A percentile compares a stretch with the other conserved stretches of the same genome.
Conservation (phyloP, 1,284 basidiomycete species). For the Kwoniella shivajii region DNA sequence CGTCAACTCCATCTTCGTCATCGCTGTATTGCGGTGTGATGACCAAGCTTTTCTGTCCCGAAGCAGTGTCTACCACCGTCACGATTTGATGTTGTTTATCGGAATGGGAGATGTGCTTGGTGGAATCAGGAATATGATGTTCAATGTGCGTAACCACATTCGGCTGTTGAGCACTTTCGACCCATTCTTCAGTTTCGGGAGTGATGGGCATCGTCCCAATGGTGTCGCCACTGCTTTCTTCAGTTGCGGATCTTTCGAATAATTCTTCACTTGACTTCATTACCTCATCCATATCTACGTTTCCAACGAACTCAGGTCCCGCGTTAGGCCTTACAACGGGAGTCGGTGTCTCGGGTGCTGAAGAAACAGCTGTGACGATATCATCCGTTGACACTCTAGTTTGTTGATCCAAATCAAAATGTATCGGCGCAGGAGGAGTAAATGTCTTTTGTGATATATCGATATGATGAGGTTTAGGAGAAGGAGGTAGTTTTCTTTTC, state of each 20-base stretch:
- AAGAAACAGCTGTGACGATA: background rate
- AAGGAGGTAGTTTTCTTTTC: constrained; percentile 10
- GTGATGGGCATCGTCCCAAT: constrained; percentile 15
- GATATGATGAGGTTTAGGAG: constrained; percentile 13
- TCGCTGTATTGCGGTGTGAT: too few species aligned
- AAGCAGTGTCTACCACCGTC: background rate
- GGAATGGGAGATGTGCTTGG: too few species aligned
- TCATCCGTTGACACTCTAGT: background rate
- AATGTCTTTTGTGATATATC: constrained; percentile 2
- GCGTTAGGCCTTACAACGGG: background rate
- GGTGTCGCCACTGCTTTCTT: constrained; percentile 5
- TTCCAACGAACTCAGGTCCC: background rate
- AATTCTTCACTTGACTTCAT: background rate
- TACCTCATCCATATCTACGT: background rate
- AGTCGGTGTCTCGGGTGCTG: constrained; percentile 6
- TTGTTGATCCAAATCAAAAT: background rate
- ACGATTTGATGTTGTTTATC: background rate
- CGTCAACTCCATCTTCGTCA: too few species aligned
- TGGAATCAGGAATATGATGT: too few species aligned
- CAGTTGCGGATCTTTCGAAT: background rate
- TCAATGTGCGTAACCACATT: too few species aligned
- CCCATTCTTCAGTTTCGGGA: constrained; percentile 13
- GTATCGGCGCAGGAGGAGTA: constrained; percentile 10
- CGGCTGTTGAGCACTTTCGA: background rate
- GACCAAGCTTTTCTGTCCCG: background rate